Evolutionary conservation across 768 basidiomycete genomes (phyloP).

Genomic region (Collybiopsis luxurians): DNA sequence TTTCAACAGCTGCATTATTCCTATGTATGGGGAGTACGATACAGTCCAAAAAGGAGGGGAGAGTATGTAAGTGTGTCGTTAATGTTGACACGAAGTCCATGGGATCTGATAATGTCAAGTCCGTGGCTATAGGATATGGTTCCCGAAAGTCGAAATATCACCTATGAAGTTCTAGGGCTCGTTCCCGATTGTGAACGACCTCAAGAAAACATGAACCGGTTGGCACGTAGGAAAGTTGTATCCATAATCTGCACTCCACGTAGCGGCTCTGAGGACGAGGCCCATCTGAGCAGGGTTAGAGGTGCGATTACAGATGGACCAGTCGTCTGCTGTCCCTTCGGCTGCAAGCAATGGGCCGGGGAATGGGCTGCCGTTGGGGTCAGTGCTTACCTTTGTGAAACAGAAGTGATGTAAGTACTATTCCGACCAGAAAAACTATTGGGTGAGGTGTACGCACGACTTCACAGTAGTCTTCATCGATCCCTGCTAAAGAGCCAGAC

Average conservation of each 20-base stretch:
- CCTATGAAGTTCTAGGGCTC: no score
- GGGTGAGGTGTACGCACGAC: neutral
- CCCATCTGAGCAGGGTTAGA: neutral
- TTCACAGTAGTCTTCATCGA: slow-evolving; percentile 1
- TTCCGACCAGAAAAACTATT: neutral
- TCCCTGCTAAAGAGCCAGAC: neutral
- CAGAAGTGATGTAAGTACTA: neutral
- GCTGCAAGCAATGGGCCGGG: neutral
- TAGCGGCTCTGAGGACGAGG: neutral
- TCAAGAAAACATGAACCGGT: neutral
- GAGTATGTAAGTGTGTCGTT: no score
- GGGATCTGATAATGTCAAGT: no score
- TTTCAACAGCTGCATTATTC: no score
- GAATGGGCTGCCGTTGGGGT: neutral
- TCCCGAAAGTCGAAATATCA: no score
- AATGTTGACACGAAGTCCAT: no score
- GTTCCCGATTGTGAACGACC: neutral
- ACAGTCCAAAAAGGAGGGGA: no score
- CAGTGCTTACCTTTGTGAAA: neutral
- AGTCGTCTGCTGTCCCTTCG: neutral
- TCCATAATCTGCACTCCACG: neutral
- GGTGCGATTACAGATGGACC: slow-evolving; percentile 1
- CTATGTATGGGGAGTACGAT: no score
- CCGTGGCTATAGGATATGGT: no score
- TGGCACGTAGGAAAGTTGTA: neutral